phyloP scores from a whole-genome alignment of 2,329 filamentous ascomycete species.

The Trichoderma aggressivum region DNA sequence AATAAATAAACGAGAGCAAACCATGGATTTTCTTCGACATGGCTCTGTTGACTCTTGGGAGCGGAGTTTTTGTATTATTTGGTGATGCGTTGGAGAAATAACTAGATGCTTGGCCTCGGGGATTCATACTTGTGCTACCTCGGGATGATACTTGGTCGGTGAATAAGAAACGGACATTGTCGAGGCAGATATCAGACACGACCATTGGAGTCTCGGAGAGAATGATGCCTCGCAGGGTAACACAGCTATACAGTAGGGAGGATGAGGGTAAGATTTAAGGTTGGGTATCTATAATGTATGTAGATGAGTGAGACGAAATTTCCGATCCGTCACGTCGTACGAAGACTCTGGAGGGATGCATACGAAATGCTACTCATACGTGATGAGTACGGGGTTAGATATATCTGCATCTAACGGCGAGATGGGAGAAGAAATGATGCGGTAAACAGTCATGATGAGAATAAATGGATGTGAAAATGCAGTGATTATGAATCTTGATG shows the following conservation, averaged over 20 bases:
- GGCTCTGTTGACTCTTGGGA: not conserved
- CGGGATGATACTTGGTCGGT: not conserved
- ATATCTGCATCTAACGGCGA: not conserved
- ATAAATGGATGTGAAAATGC: not conserved
- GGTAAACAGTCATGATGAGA: not conserved
- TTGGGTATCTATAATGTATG: not conserved
- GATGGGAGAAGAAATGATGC: not conserved
- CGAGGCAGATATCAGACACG: not conserved
- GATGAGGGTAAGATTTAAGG: not conserved
- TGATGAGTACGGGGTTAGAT: not conserved
- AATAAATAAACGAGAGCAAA: not conserved
- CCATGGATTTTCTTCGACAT: not conserved
- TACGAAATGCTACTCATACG: not conserved
- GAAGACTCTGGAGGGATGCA: not conserved
- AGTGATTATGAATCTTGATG: not conserved
- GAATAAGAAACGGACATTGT: not conserved
- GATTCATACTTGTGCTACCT: not conserved
- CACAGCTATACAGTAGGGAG: not conserved
- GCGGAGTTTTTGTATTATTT: not conserved
- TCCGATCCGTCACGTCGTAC: not conserved
- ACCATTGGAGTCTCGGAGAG: not conserved
- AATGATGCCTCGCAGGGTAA: not conserved
- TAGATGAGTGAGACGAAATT: not conserved
- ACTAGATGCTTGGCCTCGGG: not conserved
- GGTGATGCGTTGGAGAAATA: not conserved